Evolutionary conservation across 345 rosid species (phyloP).

Genomic region (Schrenkiella parvula): DNA sequence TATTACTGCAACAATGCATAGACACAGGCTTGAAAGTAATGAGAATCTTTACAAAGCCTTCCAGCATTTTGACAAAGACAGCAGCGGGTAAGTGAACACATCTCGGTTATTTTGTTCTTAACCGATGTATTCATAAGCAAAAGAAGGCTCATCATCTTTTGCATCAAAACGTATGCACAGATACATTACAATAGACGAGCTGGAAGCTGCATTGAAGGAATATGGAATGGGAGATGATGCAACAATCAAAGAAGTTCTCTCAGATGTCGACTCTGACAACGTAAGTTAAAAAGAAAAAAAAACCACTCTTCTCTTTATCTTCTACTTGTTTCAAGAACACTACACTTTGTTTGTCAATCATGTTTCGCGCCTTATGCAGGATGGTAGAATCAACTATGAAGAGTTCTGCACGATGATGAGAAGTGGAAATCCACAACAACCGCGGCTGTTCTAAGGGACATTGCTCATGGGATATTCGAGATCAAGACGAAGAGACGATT

Average conservation of each 20-base stretch:
- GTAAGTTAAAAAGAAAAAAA: slow-evolving; percentile 40
- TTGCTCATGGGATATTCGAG: neutral
- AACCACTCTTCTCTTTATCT: neutral
- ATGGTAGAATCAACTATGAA: slow-evolving; percentile 80
- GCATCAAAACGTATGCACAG: slow-evolving; percentile 32
- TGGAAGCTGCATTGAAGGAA: slow-evolving; percentile 73
- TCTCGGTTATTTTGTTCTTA: neutral
- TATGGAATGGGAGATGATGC: slow-evolving; percentile 75
- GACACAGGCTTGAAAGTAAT: slow-evolving; percentile 74
- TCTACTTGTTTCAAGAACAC: neutral
- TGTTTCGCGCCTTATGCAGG: slow-evolving; percentile 39
- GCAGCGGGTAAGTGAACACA: slow-evolving; percentile 58
- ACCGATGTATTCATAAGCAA: neutral
- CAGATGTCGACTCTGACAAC: slow-evolving; percentile 84
- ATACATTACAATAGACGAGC: slow-evolving; percentile 76
- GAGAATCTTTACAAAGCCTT: slow-evolving; percentile 88
- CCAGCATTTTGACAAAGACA: slow-evolving; percentile 87
- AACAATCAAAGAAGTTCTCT: slow-evolving; percentile 75
- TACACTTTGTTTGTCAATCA: neutral
- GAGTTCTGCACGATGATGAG: slow-evolving; percentile 89
- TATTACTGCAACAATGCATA: slow-evolving; percentile 90
- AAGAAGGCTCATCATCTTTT: neutral
- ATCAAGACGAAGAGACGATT: neutral
- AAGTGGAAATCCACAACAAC: slow-evolving; percentile 65
- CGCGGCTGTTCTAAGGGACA: slow-evolving; percentile 39